Base-by-base conservation (phyloP, 495 filamentous ascomycete genomes). In the Neurospora sp. region DNA sequence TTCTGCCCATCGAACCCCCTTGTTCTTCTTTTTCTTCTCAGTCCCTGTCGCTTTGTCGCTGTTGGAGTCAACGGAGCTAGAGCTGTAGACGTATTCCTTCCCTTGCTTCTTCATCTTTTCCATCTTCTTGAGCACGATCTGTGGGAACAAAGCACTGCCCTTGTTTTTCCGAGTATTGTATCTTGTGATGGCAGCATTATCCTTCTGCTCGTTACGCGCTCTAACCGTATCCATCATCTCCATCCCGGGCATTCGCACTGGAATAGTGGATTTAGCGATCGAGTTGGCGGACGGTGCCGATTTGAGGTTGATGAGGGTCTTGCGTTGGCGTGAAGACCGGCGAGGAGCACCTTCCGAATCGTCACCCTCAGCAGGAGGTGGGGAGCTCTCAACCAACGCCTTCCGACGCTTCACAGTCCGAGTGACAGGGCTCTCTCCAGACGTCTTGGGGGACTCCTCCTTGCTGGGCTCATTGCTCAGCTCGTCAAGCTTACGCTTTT, bases 121-220 rank as follows among this genome's bases (percentile, higher is more conserved):
- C 76, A 79, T 79, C 66, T 74, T 71, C 72, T 74, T 74, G 3
- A 85, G 75, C 11, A 83, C 74, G 0, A 78, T 38, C n/a, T 70
- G 70, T 10, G 81, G 78, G n/a, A 66, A 75, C 3, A 81, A 70
- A 0, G 82, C 75, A 69, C 76, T 80, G 69, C 78, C 84, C 77
- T 88, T 88, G 78, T 89, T 89, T 75, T 86, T 87, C 41, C 86
- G 82, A 1, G 87, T 89, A 75, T 89, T 89, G 68, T 76, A 75
- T 10, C 82, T 71, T 0, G 87, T 88, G 18, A 86, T 66, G 20
- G 83, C 76, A 5, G 82, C 83, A 14, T 88, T 75, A 69, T 87
- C 85, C 75, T 87, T 87, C 40, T 87, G 86, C 59, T 87, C 85
- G 68, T 76, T 80, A 70, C 79, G 77, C 78, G 74, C 72, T 80